phyloP scores from a whole-genome alignment of 768 basidiomycete species.

The Tricholoma matsutake region DNA sequence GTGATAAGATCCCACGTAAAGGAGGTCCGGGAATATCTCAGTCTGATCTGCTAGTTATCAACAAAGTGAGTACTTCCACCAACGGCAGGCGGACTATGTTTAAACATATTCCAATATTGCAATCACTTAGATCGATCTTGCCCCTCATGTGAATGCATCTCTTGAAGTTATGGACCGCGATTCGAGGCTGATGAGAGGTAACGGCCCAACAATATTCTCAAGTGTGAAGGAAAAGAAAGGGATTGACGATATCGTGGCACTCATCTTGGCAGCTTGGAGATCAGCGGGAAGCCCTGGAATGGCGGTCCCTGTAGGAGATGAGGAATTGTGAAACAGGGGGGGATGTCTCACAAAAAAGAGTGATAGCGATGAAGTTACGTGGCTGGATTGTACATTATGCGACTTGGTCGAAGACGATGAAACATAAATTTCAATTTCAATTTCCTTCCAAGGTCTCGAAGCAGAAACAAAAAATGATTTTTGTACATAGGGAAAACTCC shows the following conservation, averaged over 20 bases:
- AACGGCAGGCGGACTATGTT: not conserved
- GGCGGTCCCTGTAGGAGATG: constrained; percentile 45
- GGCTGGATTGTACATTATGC: not conserved
- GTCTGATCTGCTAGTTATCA: constrained; percentile 91
- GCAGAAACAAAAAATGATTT: not conserved
- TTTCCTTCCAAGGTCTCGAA: not conserved
- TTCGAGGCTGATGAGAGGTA: constrained; percentile 89
- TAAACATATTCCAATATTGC: not conserved
- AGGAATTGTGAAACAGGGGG: constrained; percentile 4
- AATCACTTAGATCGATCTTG: constrained; percentile 76
- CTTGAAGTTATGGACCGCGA: constrained; percentile 94
- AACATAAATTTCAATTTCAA: not conserved
- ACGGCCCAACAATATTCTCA: constrained; percentile 90
- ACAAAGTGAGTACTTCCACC: constrained; percentile 61
- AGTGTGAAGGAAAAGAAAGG: constrained; percentile 78
- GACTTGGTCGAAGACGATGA: not conserved
- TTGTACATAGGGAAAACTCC: too few relatives aligned
- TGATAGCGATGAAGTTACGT: not conserved
- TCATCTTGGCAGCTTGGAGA: constrained; percentile 89
- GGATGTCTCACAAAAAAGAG: not conserved
- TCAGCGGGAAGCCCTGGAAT: constrained; percentile 72
- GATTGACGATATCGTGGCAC: constrained; percentile 74
- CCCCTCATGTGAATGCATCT: constrained; percentile 88
- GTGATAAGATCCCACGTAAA: constrained; percentile 98
- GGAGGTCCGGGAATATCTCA: constrained; percentile 97